Evolutionary conservation across 2,329 filamentous ascomycete genomes (phyloP), one percentile per base, ranked within the genome.

Genomic region (Diaporthe ilicicola): DNA sequence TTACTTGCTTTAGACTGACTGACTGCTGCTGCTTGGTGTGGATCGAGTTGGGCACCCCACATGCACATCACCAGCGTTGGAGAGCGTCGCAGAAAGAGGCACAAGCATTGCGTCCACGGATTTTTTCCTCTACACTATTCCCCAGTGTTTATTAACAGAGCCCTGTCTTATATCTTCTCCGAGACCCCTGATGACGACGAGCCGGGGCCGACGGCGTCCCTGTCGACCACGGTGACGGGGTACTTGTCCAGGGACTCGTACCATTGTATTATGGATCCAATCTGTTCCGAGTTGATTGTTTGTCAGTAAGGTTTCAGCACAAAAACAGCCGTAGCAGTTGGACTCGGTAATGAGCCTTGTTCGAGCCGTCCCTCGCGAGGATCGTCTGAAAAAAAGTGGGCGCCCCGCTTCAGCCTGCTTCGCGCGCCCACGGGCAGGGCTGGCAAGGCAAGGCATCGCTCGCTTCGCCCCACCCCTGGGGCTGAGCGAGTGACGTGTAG

Each of bases 171-270:
- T 24, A 29, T 37, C 24, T 70, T 53, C 5, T 64, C 55, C 13
- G 46, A 37, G 10, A n/a, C n/a, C 19, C 13, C 42, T n/a, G 61
- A 15, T 37, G 71, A 27, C 34, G 56, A 29, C 37, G 48, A 22
- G 7, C 46, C 34, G 22, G 44, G 19, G 10, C 27, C 29, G 9
- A 51, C n/a, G 10, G 56, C 42, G 24, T 39, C 56, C 13, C 50
- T 37, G 42, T 72, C 66, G 51, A 72, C 24, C 39, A 77, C 72
- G 6, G 74, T 70, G 19, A 80, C 66, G 9, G 79, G 75, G 70
- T 80, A 78, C 50, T 79, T 81, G 71, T 80, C 77, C 46, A 80
- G 73, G 10, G 76, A 77, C 67, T 80, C 78, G 51, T 76, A 81
- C 76, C 78, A 78, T 70, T 79, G 79, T 12, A 79, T 72, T 4